Evolutionary conservation across 2,329 filamentous ascomycete species (phyloP), one percentile per base, ranked within the genome.

Genomic region (Domatiomyces globalis): DNA sequence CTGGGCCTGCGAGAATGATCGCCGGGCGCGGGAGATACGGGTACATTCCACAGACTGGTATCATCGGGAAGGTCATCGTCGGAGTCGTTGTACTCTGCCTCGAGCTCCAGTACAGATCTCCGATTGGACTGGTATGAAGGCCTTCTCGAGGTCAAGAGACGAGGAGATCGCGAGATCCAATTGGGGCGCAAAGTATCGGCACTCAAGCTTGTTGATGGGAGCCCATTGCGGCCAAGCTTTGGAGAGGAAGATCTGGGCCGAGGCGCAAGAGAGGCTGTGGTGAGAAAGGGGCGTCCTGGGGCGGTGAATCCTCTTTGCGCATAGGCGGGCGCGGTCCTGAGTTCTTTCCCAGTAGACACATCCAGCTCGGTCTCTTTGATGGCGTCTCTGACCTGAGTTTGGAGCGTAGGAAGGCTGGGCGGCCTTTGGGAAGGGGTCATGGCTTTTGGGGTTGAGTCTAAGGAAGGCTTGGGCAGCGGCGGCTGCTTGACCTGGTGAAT

Each of bases 31-130:
- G 72, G 72, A 8, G 72, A 74, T 15, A 74, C 68, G 0, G 72
- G 72, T 17, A 74, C 71, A 52, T 74, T 74, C 69, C 70, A 74
- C 7, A 74, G 58, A 55, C 70, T 72, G 8, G 71, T 68, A 62
- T 74, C 71, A 46, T 74, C 72, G 4, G 72, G 72, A 33, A 74
- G 58, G 19, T 74, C 72, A 46, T 74, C 72, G 52, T 74, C 72
- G 1, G 69, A 73, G 53, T 74, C 72, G 57, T 74, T 66, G 49
- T 72, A 74, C 61, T 74, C 72, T 17, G 68, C 69, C 56, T 74
- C 72, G 20, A 74, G 52, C 44, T 74, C 71, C 54, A 71, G 68
- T n/a, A 71, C 54, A 2, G 70, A 67, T 56, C 73, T 74, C 43
- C 52, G 67, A 45, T 61, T 66, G 36, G 67, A 68, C 54, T 72